Evolutionary conservation across 169 alveolate species (phyloP).

Genomic region (Plasmodium coatneyi): DNA sequence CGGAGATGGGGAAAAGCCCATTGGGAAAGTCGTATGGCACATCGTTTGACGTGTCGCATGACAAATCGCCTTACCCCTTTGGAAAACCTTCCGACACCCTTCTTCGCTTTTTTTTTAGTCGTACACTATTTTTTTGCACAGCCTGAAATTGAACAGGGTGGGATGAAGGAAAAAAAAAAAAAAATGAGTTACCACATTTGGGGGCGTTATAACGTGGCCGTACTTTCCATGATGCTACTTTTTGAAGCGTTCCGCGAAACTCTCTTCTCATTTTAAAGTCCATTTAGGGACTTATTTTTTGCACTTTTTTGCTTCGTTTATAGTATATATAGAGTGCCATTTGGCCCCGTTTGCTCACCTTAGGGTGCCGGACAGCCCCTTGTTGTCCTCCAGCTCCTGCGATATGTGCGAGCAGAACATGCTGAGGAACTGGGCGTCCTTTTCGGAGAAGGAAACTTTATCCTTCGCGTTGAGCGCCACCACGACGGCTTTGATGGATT

Average conservation of each 20-base stretch:
- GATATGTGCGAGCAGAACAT: slow-evolving; percentile 36
- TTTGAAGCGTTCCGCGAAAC: background rate
- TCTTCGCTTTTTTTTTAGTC: background rate
- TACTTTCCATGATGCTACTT: background rate
- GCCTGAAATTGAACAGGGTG: slow-evolving; percentile 22
- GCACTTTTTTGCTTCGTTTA: background rate
- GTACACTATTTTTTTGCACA: slow-evolving; percentile 55
- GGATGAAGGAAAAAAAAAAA: slow-evolving; percentile 3
- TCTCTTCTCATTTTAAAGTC: background rate
- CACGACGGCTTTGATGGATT: slow-evolving; percentile 12
- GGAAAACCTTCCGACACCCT: background rate
- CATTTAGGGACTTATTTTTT: background rate
- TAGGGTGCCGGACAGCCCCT: background rate
- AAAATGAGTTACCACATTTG: background rate
- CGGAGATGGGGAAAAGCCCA: background rate
- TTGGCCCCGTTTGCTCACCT: slow-evolving; percentile 9
- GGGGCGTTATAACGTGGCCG: background rate
- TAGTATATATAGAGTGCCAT: background rate
- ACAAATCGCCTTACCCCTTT: background rate
- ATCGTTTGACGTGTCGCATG: background rate
- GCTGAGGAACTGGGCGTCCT: slow-evolving; percentile 30
- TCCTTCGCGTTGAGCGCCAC: slow-evolving; percentile 19
- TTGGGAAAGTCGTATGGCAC: background rate
- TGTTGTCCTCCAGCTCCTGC: slow-evolving; percentile 21
- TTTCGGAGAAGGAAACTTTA: slow-evolving; percentile 15